Evolutionary conservation across 805 yeast genomes (phyloP), one percentile per base, ranked within the genome.

Genomic region (Komagataella pseudopastoris): DNA sequence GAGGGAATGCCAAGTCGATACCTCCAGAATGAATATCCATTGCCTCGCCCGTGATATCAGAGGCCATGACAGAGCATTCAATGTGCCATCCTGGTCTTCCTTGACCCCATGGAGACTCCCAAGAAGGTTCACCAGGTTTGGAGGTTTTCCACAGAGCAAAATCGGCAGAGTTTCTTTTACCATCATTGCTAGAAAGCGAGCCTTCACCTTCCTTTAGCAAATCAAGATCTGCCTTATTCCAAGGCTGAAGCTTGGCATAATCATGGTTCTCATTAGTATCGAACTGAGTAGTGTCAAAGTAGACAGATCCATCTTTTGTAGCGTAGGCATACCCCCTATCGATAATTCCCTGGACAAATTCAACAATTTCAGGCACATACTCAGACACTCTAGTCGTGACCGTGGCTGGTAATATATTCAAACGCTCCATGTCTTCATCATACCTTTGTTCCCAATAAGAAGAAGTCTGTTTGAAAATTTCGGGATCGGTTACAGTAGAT

Each of bases 61-160:
- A 77, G 1, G 98, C 98, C 99, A 93, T 93, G 18, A 93, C 99
- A 6, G 97, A 89, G 76, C 99, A 93, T 70, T 93, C 99, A 65
- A 93, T 93, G 66, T 93, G 99, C 99, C 99, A 93, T 3, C 99
- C 99, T 12, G 99, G 99, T 66, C 99, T 83, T 51, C 99, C 99
- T 53, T 74, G 74, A 23, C 99, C 99, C 98, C 98, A 93, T 23
- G 91, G 90, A 2, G 96, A 88, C 5, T 75, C 78, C 98, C 98
- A 93, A 49, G 81, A 77, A 22, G 99, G 99, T 70, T 93, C 99
- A 59, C 99, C 99, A 6, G 96, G 91, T 64, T 93, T 93, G 6
- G 96, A 85, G 0, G 90, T 80, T 65, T 93, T 93, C 99, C 99
- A 93, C 43, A 93, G 74, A 1, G 99, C 99, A 68, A 93, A 93